Conservation (phyloP, 2,329 filamentous ascomycete species). For the Waltergamsia citrina region DNA sequence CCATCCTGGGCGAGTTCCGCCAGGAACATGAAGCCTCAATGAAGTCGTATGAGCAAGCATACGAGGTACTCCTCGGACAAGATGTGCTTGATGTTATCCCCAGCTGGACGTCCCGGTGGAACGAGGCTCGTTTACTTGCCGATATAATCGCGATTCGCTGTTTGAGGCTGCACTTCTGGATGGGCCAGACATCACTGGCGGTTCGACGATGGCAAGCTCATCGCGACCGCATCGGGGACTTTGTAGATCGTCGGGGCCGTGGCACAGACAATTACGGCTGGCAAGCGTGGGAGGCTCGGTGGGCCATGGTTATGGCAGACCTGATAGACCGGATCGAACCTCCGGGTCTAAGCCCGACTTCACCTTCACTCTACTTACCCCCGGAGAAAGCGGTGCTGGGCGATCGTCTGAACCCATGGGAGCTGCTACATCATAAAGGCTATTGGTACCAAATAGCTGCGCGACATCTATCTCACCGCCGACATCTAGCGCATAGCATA, state of each 20-base stretch:
- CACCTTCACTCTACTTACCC: slow-evolving; percentile 36
- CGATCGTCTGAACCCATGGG: slow-evolving; percentile 53
- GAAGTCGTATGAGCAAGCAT: slow-evolving; percentile 78
- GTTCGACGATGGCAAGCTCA: slow-evolving; percentile 74
- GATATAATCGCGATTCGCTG: slow-evolving; percentile 75
- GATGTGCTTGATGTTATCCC: slow-evolving; percentile 85
- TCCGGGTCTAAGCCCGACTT: slow-evolving; percentile 35
- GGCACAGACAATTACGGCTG: slow-evolving; percentile 87
- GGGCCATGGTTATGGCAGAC: slow-evolving; percentile 53
- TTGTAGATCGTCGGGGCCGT: slow-evolving; percentile 74
- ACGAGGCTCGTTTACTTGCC: slow-evolving; percentile 81
- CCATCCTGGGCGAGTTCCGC: slow-evolving; percentile 82
- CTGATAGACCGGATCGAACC: slow-evolving; percentile 46
- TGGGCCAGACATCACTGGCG: slow-evolving; percentile 67
- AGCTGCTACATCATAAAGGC: slow-evolving; percentile 54
- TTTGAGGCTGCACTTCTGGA: slow-evolving; percentile 75
- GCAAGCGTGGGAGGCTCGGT: slow-evolving; percentile 84
- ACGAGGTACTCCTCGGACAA: slow-evolving; percentile 70
- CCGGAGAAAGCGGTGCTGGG: slow-evolving; percentile 50
- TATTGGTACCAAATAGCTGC: slow-evolving; percentile 58
- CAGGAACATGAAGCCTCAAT: slow-evolving; percentile 85
- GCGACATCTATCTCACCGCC: slow-evolving; percentile 43
- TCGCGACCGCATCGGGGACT: slow-evolving; percentile 60
- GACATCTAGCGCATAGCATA: slow-evolving; percentile 43
- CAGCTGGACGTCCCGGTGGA: slow-evolving; percentile 83